Evolutionary conservation across 108 stramenopile species (phyloP), one percentile per base, ranked within the genome.

Genomic region (Pseudonitzschia delicatissima): DNA sequence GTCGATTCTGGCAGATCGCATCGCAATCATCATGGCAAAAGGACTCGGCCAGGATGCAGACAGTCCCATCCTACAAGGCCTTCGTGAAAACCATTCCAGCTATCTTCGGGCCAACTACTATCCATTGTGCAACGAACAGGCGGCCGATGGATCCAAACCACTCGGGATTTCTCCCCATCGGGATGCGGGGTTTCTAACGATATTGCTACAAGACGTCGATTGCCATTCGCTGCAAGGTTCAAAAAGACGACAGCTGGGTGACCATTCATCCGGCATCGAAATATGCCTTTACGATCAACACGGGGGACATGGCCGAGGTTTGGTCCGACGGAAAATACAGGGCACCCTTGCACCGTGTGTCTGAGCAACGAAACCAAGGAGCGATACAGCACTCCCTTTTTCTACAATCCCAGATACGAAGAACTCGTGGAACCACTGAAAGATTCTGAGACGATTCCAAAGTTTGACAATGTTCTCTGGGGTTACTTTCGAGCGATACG

Each of bases 371-470:
- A 80, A 25, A 44, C 39, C 12, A 80, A 77, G 57, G 67, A 69
- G 45, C 65, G 96, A 52, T 94, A 92, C 63, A 94, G 93, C 12
- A 92, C 93, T 8, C 96, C 96, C 3, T 97, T 94, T 72, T 97
- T 97, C 67, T 95, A 93, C 65, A 97, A 97, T 72, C 96, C 96
- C 7, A 69, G 82, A 11, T 96, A 92, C 57, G 72, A 74, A 45
- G 58, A 82, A 15, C 35, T 72, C 26, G 73, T 91, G 42, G 31
- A 72, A 44, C 90, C 86, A 1, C 51, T 87, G 34, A 55, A 5
- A 13, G 55, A 44, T 37, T 2, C 53, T 28, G 32, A 55, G 5
- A 27, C 0, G 5, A 5, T 37, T 36, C 57, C 71, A 0, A 63
- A 60, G 20, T 92, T 87, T 53, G 71, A 86, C 21, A 76, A 79